phyloP scores from a whole-genome alignment of 176 grass and related monocot genomes.

The Panicum miliaceum region DNA sequence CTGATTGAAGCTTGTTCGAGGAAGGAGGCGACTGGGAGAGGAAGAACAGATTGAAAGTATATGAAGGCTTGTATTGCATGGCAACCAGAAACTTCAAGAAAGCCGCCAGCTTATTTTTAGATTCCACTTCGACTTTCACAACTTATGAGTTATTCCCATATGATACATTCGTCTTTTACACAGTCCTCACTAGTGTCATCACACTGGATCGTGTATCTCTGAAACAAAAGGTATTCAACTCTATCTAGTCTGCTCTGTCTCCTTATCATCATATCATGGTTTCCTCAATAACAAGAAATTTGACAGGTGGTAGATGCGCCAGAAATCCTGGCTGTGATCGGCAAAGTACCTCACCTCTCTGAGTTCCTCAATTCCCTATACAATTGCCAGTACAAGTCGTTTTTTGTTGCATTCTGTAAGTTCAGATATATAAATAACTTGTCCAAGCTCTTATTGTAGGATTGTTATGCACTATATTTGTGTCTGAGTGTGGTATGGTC shows the following conservation, averaged over 20 bases:
- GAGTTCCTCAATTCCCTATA: constrained; percentile 94
- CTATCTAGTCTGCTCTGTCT: background rate
- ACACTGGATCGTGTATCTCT: constrained; percentile 90
- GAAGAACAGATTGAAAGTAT: constrained; percentile 96
- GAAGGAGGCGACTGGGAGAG: constrained; percentile 97
- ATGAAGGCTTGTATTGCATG: constrained; percentile 93
- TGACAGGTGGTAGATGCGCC: constrained; percentile 94
- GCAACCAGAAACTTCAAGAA: constrained; percentile 93
- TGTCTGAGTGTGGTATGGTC: constrained; percentile 9
- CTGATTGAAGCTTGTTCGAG: constrained; percentile 78
- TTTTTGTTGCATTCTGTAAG: constrained; percentile 97
- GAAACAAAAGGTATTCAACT: constrained; percentile 76
- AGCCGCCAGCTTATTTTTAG: constrained; percentile 87
- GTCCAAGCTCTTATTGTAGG: background rate
- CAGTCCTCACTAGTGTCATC: constrained; percentile 84
- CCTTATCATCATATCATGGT: background rate
- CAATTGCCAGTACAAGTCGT: constrained; percentile 91
- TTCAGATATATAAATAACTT: constrained; percentile 24
- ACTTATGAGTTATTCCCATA: constrained; percentile 90
- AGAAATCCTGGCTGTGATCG: constrained; percentile 89
- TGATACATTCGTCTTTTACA: constrained; percentile 95
- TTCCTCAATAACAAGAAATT: constrained; percentile 34
- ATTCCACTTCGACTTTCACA: constrained; percentile 98
- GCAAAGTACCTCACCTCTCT: constrained; percentile 88
- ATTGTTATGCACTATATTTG: background rate